phyloP scores from a whole-genome alignment of 2,329 filamentous ascomycete species.

The Thyridium curvatum region DNA sequence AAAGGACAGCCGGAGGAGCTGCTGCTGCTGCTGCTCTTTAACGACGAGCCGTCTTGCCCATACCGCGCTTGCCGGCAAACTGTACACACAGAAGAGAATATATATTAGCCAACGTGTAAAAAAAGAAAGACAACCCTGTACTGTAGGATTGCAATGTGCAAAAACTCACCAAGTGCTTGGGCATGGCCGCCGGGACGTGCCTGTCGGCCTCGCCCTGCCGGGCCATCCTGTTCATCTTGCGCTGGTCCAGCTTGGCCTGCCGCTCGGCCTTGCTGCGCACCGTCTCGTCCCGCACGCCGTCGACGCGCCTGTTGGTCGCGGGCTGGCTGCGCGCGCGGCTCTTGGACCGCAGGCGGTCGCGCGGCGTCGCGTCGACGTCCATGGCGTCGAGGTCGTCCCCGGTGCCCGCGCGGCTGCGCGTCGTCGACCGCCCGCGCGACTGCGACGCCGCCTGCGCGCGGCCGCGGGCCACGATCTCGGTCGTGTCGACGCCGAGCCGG shows the following conservation, averaged over 20 bases:
- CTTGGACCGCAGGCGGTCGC: constrained; percentile 63
- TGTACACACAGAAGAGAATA: constrained; percentile 23
- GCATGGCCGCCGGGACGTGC: constrained; percentile 72
- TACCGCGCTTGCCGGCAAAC: constrained; percentile 86
- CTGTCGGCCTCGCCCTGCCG: constrained; percentile 95
- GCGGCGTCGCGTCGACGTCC: constrained; percentile 59
- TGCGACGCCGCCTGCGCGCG: constrained; percentile 53
- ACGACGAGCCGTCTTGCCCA: constrained; percentile 78
- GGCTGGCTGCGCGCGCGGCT: constrained; percentile 62
- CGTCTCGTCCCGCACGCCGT: constrained; percentile 65
- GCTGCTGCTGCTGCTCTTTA: constrained; percentile 38
- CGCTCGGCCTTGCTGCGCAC: constrained; percentile 75
- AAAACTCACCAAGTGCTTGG: constrained; percentile 80
- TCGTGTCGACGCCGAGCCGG: constrained; percentile 77
- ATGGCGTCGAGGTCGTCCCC: constrained; percentile 62
- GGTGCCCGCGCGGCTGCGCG: constrained; percentile 55
- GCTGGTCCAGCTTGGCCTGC: constrained; percentile 83
- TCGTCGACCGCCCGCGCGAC: constrained; percentile 64
- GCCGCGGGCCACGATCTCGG: constrained; percentile 66
- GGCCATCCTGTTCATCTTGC: constrained; percentile 98
- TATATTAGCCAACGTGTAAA: constrained; percentile 23
- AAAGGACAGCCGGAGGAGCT: neutral
- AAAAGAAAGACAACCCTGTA: neutral
- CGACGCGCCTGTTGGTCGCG: constrained; percentile 61
- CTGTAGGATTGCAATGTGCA: neutral